These are phyloP conservation scores for Calcarisporium arbuscula DNA, from an alignment of 2,329 filamentous ascomycete species.

Conservation along the genomic window DNA sequence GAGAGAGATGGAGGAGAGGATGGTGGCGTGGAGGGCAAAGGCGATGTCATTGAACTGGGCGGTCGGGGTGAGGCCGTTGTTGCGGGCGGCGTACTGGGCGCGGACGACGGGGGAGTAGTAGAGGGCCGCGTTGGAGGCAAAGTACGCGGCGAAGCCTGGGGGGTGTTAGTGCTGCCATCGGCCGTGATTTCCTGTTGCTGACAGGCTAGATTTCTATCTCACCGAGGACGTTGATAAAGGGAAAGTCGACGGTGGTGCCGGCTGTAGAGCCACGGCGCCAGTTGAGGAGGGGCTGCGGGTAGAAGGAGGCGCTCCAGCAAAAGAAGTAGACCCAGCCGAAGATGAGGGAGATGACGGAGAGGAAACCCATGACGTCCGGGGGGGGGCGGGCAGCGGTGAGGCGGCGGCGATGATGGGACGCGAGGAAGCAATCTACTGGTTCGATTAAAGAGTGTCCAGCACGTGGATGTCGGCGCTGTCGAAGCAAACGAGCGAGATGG, in stretches of 20 bases:
- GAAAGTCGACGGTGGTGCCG: slow-evolving; percentile 85
- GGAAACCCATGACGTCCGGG: slow-evolving; percentile 26
- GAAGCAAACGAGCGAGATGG: too few species aligned
- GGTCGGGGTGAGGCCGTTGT: slow-evolving; percentile 70
- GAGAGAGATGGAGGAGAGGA: slow-evolving; percentile 66
- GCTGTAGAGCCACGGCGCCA: slow-evolving; percentile 67
- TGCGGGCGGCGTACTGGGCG: slow-evolving; percentile 73
- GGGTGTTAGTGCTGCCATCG: too few species aligned
- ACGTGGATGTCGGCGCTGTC: too few species aligned
- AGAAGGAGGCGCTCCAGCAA: slow-evolving; percentile 85
- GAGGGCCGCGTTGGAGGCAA: slow-evolving; percentile 67
- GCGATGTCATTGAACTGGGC: slow-evolving; percentile 85
- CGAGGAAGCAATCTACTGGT: too few species aligned
- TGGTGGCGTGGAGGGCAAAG: slow-evolving; percentile 75
- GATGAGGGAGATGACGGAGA: slow-evolving; percentile 46
- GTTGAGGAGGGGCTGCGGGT: slow-evolving; percentile 84
- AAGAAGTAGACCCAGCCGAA: slow-evolving; percentile 72
- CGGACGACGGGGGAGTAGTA: slow-evolving; percentile 74
- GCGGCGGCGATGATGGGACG: too few species aligned
- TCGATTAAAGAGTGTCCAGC: too few species aligned
- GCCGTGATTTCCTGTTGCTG: neutral
- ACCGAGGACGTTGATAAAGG: slow-evolving; percentile 64
- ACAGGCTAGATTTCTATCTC: slow-evolving; percentile 10
- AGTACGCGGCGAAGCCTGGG: slow-evolving; percentile 66
- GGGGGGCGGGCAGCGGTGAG: slow-evolving; percentile 1